A percentile compares a stretch with the other conserved stretches of the same genome.
Conservation (phyloP, 2,329 filamentous ascomycete genomes). For the Didymella exigua region DNA sequence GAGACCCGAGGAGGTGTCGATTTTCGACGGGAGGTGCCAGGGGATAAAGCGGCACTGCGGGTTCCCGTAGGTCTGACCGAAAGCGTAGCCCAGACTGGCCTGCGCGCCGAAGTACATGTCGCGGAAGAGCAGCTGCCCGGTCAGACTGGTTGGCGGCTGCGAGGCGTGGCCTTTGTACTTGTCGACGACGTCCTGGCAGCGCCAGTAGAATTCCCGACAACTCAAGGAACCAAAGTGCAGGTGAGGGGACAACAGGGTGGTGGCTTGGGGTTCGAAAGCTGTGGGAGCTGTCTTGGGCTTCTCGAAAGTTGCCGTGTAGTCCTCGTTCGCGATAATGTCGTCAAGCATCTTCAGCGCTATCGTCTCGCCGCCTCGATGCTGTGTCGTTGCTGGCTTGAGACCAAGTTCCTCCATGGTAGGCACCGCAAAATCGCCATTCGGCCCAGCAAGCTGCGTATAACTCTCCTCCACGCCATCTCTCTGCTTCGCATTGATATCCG, state of each 20-base stretch:
- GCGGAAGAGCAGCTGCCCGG: slow-evolving; percentile 75
- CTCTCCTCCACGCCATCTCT: slow-evolving; percentile 62
- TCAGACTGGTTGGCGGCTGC: slow-evolving; percentile 69
- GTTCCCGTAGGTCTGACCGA: slow-evolving; percentile 70
- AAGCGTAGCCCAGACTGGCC: slow-evolving; percentile 67
- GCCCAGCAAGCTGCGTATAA: slow-evolving; percentile 68
- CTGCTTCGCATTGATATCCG: slow-evolving; percentile 66
- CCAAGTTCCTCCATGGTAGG: slow-evolving; percentile 75
- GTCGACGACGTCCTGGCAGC: slow-evolving; percentile 66
- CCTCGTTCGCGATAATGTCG: slow-evolving; percentile 64
- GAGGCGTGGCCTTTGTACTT: slow-evolving; percentile 62
- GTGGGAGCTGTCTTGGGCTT: slow-evolving; percentile 79
- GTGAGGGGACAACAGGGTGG: slow-evolving; percentile 74
- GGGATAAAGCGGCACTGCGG: slow-evolving; percentile 73
- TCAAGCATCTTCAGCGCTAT: slow-evolving; percentile 64
- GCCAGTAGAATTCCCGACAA: slow-evolving; percentile 75
- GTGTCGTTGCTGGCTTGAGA: slow-evolving; percentile 64
- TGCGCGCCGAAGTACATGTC: slow-evolving; percentile 87
- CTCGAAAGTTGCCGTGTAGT: slow-evolving; percentile 74
- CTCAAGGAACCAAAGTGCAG: slow-evolving; percentile 76
- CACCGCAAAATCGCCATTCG: slow-evolving; percentile 70
- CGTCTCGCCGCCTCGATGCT: slow-evolving; percentile 73
- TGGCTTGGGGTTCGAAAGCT: slow-evolving; percentile 73
- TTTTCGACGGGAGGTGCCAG: slow-evolving; percentile 74
- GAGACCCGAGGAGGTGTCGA: slow-evolving; percentile 51